phyloP scores from a whole-genome alignment of 768 basidiomycete species.

The Mycena chlorophos region DNA sequence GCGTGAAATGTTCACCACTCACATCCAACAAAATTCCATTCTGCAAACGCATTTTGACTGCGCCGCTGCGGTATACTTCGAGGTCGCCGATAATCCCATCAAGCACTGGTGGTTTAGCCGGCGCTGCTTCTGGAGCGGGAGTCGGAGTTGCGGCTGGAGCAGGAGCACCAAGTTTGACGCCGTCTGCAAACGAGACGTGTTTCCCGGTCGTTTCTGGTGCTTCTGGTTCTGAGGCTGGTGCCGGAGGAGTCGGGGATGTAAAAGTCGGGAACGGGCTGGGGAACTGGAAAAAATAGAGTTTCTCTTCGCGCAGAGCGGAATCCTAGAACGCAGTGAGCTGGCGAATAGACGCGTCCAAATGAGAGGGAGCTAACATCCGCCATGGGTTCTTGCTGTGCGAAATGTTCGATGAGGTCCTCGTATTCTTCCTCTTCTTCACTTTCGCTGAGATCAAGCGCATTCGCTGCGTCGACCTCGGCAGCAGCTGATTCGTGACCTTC shows the following conservation, averaged over 20 bases:
- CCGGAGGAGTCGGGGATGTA: constrained; percentile 32
- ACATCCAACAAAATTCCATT: constrained; percentile 86
- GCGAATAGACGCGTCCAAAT: constrained; percentile 2
- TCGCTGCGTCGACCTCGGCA: constrained; percentile 47
- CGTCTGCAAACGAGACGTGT: constrained; percentile 65
- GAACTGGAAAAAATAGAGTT: constrained; percentile 88
- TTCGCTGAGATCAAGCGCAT: constrained; percentile 70
- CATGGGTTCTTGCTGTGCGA: constrained; percentile 43
- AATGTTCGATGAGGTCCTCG: constrained; percentile 77
- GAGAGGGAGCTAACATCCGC: constrained; percentile 29
- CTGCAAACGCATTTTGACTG: constrained; percentile 80
- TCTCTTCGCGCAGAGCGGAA: constrained; percentile 54
- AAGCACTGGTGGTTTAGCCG: constrained; percentile 38
- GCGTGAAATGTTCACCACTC: constrained; percentile 28
- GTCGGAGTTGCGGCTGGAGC: background rate
- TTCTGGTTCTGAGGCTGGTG: constrained; percentile 34
- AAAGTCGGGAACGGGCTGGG: constrained; percentile 84
- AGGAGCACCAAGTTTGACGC: constrained; percentile 50
- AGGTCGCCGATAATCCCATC: constrained; percentile 84
- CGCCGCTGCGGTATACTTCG: constrained; percentile 82
- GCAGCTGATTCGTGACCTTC: constrained; percentile 16
- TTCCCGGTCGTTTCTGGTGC: constrained; percentile 36
- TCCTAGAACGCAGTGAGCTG: constrained; percentile 38
- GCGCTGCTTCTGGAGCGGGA: constrained; percentile 27
- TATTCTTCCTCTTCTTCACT: constrained; percentile 77